Conservation (phyloP, 164 flowering plant species). For the Aristolochia fimbriata region DNA sequence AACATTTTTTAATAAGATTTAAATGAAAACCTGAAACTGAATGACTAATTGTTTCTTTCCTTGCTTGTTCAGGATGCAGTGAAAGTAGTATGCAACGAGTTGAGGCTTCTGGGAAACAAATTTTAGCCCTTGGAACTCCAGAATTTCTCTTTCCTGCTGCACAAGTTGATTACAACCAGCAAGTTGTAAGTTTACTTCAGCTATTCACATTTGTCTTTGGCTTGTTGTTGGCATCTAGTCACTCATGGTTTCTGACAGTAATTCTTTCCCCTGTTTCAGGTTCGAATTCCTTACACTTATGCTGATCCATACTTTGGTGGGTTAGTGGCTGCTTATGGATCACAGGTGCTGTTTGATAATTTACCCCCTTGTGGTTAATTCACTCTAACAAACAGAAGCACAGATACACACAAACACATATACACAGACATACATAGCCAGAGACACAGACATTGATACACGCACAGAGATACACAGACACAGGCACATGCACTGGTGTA, state of each 20-base stretch:
- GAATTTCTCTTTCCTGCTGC: conserved; percentile 23
- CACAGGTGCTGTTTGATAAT: conserved; percentile 18
- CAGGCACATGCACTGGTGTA: no score
- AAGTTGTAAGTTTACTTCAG: conserved; percentile 32
- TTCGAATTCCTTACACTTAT: conserved; percentile 34
- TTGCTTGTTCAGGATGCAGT: conserved; percentile 16
- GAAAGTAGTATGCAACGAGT: conserved; percentile 23
- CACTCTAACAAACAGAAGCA: neutral
- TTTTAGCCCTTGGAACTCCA: conserved; percentile 26
- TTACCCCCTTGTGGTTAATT: neutral
- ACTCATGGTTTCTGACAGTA: neutral
- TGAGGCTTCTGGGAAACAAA: conserved; percentile 31
- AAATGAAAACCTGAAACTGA: no score
- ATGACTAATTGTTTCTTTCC: neutral
- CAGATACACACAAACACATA: neutral
- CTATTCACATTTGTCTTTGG: neutral
- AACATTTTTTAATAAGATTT: no score
- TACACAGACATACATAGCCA: no score
- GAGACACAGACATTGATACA: neutral
- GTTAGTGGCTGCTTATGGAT: conserved; percentile 37
- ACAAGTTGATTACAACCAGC: conserved; percentile 28
- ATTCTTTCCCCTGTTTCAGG: conserved; percentile 20
- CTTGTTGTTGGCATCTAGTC: neutral
- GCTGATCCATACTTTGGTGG: conserved; percentile 43
- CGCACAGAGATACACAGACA: no score